phyloP scores from a whole-genome alignment of 768 basidiomycete genomes.

The Pisolithus orientalis region DNA sequence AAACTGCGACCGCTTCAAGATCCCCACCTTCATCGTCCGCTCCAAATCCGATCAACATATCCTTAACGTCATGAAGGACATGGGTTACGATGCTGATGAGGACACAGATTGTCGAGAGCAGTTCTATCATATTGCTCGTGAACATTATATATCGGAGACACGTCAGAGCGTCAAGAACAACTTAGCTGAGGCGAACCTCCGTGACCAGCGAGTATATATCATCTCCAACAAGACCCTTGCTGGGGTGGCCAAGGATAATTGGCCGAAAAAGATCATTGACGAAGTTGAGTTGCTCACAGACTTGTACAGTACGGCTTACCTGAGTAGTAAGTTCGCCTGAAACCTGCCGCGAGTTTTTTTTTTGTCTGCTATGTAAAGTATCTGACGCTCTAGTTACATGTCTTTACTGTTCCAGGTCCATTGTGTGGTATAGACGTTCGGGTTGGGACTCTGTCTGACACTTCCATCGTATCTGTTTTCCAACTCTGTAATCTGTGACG shows the following conservation, averaged over 20 bases:
- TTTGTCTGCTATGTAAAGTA: no score
- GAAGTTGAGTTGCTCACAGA: conserved; percentile 7
- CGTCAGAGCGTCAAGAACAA: conserved; percentile 7
- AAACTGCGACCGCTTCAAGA: conserved; percentile 24
- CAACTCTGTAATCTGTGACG: no score
- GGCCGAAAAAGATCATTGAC: conserved; percentile 4
- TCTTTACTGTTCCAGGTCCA: no score
- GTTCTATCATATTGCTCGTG: conserved; percentile 4
- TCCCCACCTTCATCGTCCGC: conserved; percentile 30
- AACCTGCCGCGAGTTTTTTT: no score
- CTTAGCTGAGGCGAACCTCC: conserved; percentile 8
- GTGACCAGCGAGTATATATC: conserved; percentile 12
- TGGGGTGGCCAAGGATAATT: conserved; percentile 2
- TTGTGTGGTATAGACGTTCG: no score
- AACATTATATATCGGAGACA: conserved; percentile 8
- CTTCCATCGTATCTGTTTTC: no score
- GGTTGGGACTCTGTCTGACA: no score
- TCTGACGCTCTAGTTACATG: no score
- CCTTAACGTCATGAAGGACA: conserved; percentile 18
- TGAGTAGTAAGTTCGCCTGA: no score
- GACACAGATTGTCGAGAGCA: background rate
- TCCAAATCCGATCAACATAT: conserved; percentile 10
- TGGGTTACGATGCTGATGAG: conserved; percentile 16
- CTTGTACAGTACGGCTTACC: background rate
- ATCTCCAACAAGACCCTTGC: conserved; percentile 8